phyloP scores from a whole-genome alignment of 805 yeast genomes.

The Grigorovia humatica region DNA sequence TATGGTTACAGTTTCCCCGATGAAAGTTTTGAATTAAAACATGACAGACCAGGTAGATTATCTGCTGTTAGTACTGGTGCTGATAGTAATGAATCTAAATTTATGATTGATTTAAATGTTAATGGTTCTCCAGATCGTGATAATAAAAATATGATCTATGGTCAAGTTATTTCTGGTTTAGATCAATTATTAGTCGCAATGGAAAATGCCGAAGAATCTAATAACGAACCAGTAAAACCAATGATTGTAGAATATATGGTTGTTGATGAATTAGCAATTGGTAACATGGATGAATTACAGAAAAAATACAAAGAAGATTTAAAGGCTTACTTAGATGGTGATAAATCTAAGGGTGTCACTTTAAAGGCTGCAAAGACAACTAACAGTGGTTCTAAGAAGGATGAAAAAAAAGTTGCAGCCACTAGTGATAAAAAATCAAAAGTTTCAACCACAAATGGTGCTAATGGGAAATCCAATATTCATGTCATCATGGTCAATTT shows the following conservation, averaged over 20 bases:
- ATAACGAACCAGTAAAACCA: conserved; percentile 31
- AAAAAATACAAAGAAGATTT: conserved; percentile 16
- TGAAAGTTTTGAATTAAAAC: conserved; percentile 63
- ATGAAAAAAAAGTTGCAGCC: background rate
- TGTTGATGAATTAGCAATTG: conserved; percentile 22
- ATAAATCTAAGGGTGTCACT: conserved; percentile 18
- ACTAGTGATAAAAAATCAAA: background rate
- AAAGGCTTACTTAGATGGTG: conserved; percentile 23
- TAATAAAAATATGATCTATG: conserved; percentile 65
- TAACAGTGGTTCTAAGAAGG: background rate
- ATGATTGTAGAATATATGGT: conserved; percentile 32
- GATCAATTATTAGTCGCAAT: conserved; percentile 47
- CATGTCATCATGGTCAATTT: background rate
- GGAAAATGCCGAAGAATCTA: conserved; percentile 35
- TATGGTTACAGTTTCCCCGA: conserved; percentile 66
- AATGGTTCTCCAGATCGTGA: conserved; percentile 40
- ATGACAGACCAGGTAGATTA: conserved; percentile 57
- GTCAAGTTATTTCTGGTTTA: conserved; percentile 60
- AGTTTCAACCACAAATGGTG: background rate
- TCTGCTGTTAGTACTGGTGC: conserved; percentile 65
- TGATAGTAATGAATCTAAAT: conserved; percentile 60
- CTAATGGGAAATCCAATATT: background rate
- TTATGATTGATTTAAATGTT: conserved; percentile 51
- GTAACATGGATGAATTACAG: conserved; percentile 12
- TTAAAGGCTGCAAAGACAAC: conserved; percentile 2